Base-by-base conservation (phyloP, 2,329 filamentous ascomycete genomes). In the Penicillium sp. region DNA sequence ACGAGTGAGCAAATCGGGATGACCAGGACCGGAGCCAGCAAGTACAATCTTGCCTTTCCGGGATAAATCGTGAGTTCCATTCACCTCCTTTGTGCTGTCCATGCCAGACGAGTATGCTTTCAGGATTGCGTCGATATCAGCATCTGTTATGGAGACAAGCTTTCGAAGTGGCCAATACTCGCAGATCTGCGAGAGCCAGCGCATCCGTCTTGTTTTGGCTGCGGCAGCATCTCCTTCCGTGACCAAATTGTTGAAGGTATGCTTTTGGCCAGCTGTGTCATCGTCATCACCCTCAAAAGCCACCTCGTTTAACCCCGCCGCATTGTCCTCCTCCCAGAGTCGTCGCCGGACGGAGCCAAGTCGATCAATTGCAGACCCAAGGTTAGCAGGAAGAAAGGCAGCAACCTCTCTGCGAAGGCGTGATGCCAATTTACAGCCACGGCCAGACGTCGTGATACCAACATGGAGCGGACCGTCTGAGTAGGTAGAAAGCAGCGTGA, bases 81-180 rank as follows among this genome's bases (percentile, higher is more conserved):
- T 57, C 10, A 23, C 14, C 7, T 42, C 45, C 7, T 39, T 55
- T 17, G 39, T 34, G 19, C 52, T 51, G 2, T 49, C 47, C 23
- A 58, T 61, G 21, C 56, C 58, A 14, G 63, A 55, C 7, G 61
- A 67, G 40, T 94, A 95, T 2, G 86, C 81, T 47, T 78, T 71
- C n/a, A 98, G 75, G 0, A 97, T 80, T 9, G 70, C 65, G 11
- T 87, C 80, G 5, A 96, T 81, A 53, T 97, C 90, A 7, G 77
- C 76, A 56, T 95, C 87, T 3, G 79, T 84, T 48, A 97, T 84
- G 27, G 77, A 75, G 6, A 89, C 88, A 1, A 98, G 77, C 13
- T 86, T 80, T 48, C 82, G 83, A 17, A 98, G 75, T 1, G 93
- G 90, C 93, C 93, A 98, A 69, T 98, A 98, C 71, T 98, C 93